These are phyloP conservation scores for Neonothopanus nambi DNA, from an alignment of 1,284 basidiomycete genomes.

Conservation along the genomic window DNA sequence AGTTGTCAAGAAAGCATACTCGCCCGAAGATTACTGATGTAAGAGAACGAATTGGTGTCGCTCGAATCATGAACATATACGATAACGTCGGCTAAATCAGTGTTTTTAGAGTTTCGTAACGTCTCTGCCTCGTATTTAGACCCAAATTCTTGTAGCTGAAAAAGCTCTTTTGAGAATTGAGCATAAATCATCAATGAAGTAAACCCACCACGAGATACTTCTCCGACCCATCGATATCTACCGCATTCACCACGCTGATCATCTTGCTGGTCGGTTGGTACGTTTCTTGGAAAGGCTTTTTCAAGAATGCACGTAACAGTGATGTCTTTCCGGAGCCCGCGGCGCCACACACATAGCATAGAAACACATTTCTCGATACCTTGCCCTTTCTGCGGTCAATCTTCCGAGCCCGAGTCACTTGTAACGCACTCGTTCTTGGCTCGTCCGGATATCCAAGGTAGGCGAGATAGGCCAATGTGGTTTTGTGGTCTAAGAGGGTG, in stretches of 20 bases:
- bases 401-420: slow-evolving; percentile 81
- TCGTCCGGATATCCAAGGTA: slow-evolving; percentile 86
- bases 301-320: slow-evolving; percentile 82
- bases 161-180: slow-evolving; percentile 9
- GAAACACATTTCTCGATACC: slow-evolving; percentile 86
- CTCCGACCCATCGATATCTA: slow-evolving; percentile 93
- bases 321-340: slow-evolving; percentile 96
- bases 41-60: slow-evolving; percentile 98
- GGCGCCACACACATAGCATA: slow-evolving; percentile 93
- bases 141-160: slow-evolving; percentile 94
- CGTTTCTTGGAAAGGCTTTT: slow-evolving; percentile 68
- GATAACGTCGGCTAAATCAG: slow-evolving; percentile 91
- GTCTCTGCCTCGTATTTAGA: slow-evolving; percentile 93
- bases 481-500: slow-evolving; percentile 89
- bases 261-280: slow-evolving; percentile 91
- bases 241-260: slow-evolving; percentile 91
- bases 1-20: slow-evolving; percentile 28
- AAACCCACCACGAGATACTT: slow-evolving; percentile 90
- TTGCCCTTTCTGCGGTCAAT: slow-evolving; percentile 87
- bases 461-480: slow-evolving; percentile 94
- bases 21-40: slow-evolving; percentile 94
- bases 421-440: slow-evolving; percentile 76
- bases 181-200: slow-evolving; percentile 3
- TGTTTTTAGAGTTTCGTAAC: slow-evolving; percentile 87
- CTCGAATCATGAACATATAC: slow-evolving; percentile 97